A percentile compares a stretch with the other conserved stretches of the same genome.
These are phyloP conservation scores for Coniochaeta ligniaria DNA, from an alignment of 2,329 filamentous ascomycete species.

Conservation along the genomic window DNA sequence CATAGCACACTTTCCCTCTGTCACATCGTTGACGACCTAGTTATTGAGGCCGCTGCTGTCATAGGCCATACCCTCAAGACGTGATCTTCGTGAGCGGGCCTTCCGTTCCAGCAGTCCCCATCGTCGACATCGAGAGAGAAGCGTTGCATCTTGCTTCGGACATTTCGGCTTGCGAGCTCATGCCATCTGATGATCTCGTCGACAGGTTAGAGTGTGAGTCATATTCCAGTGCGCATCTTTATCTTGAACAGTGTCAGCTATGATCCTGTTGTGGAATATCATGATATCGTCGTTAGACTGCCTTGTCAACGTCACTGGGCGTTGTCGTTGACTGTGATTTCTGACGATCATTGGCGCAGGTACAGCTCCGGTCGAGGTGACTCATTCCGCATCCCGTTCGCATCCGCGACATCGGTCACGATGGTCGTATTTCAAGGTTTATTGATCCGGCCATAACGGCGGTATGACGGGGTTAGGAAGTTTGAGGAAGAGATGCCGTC, in stretches of 20 bases:
- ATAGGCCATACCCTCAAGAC: too few species aligned
- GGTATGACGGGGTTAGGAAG: neutral
- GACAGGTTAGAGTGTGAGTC: neutral
- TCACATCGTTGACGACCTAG: neutral
- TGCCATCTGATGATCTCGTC: neutral
- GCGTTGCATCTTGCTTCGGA: too few species aligned
- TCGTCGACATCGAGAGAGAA: too few species aligned
- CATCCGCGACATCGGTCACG: neutral
- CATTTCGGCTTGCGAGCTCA: neutral
- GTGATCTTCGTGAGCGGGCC: neutral
- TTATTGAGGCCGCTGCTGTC: too few species aligned
- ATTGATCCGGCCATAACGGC: neutral
- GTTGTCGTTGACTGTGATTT: too few species aligned
- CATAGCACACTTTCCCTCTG: neutral
- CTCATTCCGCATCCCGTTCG: neutral
- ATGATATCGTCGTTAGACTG: neutral
- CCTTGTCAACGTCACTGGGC: neutral
- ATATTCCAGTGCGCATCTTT: neutral
- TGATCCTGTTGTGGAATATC: neutral
- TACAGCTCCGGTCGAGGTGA: neutral
- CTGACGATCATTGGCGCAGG: neutral
- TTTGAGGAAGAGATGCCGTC: neutral
- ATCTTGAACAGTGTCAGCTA: neutral
- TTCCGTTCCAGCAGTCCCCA: too few species aligned
- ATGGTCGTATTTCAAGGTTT: neutral